Percentiles rank a stretch among this genome's conserved stretches.
Conservation (phyloP, 108 stramenopile species). For the Tribonema minus region DNA sequence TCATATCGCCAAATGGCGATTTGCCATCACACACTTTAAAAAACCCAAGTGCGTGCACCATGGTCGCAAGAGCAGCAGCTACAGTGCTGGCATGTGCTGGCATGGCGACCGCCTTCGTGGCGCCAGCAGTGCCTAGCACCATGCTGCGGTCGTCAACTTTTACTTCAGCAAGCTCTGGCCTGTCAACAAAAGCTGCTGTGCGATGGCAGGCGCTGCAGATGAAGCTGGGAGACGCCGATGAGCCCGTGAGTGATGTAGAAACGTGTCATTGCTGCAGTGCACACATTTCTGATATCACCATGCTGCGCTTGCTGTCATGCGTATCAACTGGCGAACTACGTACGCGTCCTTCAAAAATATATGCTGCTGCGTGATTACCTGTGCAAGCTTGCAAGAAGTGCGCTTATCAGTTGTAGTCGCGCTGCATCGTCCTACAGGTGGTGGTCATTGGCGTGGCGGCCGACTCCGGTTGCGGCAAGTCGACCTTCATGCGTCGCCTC, state of each 20-base stretch:
- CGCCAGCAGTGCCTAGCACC: too few relatives aligned
- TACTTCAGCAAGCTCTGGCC: neutral
- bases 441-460: conserved; percentile 92
- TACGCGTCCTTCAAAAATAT: neutral
- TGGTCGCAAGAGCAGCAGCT: too few relatives aligned
- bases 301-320: too few relatives aligned
- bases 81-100: too few relatives aligned
- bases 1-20: too few relatives aligned
- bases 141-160: too few relatives aligned
- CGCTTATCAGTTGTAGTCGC: neutral
- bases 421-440: conserved; percentile 8
- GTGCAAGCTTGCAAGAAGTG: neutral
- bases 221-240: neutral
- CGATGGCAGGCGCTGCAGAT: neutral
- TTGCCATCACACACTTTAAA: too few relatives aligned
- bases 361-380: neutral
- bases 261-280: too few relatives aligned
- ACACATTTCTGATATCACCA: too few relatives aligned
- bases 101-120: too few relatives aligned
- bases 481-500: conserved; percentile 95
- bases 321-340: too few relatives aligned
- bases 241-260: neutral
- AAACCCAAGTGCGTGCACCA: too few relatives aligned
- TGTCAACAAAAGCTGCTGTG: neutral
- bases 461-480: conserved; percentile 96